A percentile compares a stretch with the other conserved stretches of the same genome.
These are phyloP conservation scores for Bryum argenteum DNA, from an alignment of 225 moss, liverwort and hornwort genomes.

Conservation along the genomic window DNA sequence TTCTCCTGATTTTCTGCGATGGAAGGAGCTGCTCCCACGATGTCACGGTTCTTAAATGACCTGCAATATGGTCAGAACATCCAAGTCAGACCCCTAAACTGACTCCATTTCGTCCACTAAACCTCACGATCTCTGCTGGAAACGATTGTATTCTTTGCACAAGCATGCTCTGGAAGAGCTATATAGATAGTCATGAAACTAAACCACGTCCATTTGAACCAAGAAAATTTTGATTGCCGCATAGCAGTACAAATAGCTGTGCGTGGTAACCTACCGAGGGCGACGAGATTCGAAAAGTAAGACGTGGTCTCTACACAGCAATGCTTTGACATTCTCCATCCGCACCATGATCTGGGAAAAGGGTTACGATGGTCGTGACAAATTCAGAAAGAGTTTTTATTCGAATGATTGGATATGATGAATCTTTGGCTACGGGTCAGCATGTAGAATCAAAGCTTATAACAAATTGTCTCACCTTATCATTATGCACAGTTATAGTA, in stretches of 20 bases:
- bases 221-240: background rate
- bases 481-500: constrained; percentile 56
- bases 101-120: constrained; percentile 1
- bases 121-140: background rate
- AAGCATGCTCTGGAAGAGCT: constrained; percentile 2
- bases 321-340: constrained; percentile 60
- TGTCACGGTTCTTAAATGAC: constrained; percentile 46
- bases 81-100: constrained; percentile 20
- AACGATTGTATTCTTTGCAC: constrained; percentile 8
- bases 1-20: constrained; percentile 40
- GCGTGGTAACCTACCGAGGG: constrained; percentile 39
- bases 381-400: constrained; percentile 19
- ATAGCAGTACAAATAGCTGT: background rate
- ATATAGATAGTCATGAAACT: constrained; percentile 5
- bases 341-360: constrained; percentile 58
- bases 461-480: constrained; percentile 38
- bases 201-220: background rate
- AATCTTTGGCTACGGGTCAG: background rate
- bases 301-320: constrained; percentile 48
- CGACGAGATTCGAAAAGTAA: constrained; percentile 57
- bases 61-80: constrained; percentile 32
- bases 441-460: constrained; percentile 9
- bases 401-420: constrained; percentile 13
- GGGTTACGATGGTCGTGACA: constrained; percentile 10
- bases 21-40: constrained; percentile 58